Conservation (phyloP, 179 eudicot genomes). For the Nepenthes alata region DNA sequence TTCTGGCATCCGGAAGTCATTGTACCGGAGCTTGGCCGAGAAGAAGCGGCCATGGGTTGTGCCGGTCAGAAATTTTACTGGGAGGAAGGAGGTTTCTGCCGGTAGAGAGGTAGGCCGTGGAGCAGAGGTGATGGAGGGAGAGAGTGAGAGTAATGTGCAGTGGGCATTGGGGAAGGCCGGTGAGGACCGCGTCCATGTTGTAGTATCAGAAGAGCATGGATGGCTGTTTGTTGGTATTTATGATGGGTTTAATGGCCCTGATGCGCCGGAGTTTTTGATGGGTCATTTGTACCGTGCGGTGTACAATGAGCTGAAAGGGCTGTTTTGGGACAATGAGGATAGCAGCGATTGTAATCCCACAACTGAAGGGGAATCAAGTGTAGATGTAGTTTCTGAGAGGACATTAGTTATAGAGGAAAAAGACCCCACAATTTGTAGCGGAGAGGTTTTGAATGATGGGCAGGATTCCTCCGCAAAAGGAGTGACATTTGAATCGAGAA, state of each 20-base stretch:
- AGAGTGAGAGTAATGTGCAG: conserved; percentile 59
- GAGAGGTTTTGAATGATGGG: conserved; percentile 8
- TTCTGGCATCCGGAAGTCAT: conserved; percentile 36
- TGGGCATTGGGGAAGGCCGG: conserved; percentile 98
- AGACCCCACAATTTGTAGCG: conserved; percentile 5
- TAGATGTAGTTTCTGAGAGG: conserved; percentile 14
- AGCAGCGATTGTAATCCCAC: neutral
- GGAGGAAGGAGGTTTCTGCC: conserved; percentile 30
- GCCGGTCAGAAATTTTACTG: conserved; percentile 52
- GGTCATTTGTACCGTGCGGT: conserved; percentile 75
- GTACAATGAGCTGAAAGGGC: conserved; percentile 65
- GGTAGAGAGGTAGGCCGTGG: conserved; percentile 1
- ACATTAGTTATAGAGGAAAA: conserved; percentile 8
- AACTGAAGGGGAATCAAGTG: conserved; percentile 9
- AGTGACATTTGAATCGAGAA: conserved; percentile 56
- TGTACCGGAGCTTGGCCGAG: conserved; percentile 62
- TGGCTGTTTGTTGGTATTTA: conserved; percentile 99
- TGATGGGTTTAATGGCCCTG: conserved; percentile 98
- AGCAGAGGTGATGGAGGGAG: conserved; percentile 19
- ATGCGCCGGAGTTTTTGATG: conserved; percentile 97
- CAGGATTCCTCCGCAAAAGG: conserved; percentile 32
- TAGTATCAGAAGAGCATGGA: conserved; percentile 85
- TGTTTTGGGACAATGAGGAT: conserved; percentile 74
- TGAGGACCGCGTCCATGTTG: conserved; percentile 97
- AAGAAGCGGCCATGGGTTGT: conserved; percentile 90